A percentile compares a stretch with the other conserved stretches of the same genome.
Conservation (phyloP, 192 early-diverging fungal species). For the Funneliformis geosporum region DNA sequence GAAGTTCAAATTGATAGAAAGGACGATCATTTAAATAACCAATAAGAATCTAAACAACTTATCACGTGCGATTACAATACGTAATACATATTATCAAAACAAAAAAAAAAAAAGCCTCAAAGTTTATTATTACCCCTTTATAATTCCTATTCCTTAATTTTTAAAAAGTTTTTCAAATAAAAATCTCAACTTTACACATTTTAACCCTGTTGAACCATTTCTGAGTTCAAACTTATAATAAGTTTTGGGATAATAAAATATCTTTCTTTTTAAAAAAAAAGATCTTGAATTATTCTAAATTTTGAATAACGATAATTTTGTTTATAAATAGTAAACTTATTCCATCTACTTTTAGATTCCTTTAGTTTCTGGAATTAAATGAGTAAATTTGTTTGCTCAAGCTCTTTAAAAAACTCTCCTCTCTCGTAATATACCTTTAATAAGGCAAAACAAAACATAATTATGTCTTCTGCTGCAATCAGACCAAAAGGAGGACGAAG, state of each 20-base stretch:
- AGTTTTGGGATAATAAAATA: background rate
- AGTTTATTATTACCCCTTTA: background rate
- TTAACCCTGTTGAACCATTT: background rate
- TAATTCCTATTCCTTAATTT: background rate
- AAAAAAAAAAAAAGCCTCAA: background rate
- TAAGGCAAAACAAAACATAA: background rate
- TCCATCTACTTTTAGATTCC: background rate
- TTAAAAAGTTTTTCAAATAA: background rate
- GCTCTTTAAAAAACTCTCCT: background rate
- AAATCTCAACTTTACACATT: background rate
- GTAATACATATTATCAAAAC: background rate
- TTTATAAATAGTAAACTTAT: background rate
- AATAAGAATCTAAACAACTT: too few relatives aligned
- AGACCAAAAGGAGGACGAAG: constrained; percentile 11
- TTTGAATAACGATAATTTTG: background rate
- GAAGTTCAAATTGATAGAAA: too few relatives aligned
- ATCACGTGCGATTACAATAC: too few relatives aligned
- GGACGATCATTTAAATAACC: too few relatives aligned
- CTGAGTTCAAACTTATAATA: background rate
- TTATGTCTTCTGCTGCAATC: background rate
- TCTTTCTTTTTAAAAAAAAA: background rate
- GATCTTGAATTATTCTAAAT: background rate
- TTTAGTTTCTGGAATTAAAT: background rate
- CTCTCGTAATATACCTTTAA: background rate
- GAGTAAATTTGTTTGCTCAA: background rate